Percentiles rank a stretch among this genome's conserved stretches.
Conservation (phyloP, 2,329 filamentous ascomycete genomes). For the Teratosphaeria zuluensis region DNA sequence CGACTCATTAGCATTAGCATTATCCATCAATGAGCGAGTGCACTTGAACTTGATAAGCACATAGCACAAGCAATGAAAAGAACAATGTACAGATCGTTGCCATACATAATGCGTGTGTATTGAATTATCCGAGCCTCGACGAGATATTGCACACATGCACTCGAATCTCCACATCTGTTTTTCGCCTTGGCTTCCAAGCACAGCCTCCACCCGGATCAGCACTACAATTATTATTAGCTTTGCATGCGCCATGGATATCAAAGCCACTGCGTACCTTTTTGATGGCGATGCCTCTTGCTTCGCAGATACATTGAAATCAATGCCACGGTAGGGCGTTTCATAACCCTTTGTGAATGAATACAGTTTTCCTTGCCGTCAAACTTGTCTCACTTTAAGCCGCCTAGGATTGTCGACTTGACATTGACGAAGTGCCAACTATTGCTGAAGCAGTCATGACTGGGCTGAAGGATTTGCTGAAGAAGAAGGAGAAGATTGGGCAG, state of each 20-base stretch:
- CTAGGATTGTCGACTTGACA: neutral
- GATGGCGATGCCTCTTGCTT: neutral
- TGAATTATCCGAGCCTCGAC: neutral
- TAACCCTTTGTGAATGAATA: neutral
- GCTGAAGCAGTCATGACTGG: conserved; percentile 38
- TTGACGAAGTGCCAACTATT: neutral
- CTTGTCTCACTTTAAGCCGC: neutral
- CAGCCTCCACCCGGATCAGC: conserved; percentile 3
- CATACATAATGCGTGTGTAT: neutral
- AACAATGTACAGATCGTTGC: neutral
- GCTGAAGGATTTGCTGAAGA: conserved; percentile 52
- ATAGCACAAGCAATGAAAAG: neutral
- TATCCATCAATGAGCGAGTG: neutral
- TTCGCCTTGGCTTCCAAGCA: conserved; percentile 1
- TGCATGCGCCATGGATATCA: neutral
- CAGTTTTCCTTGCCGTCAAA: neutral
- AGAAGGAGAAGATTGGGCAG: conserved; percentile 46
- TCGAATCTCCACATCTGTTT: neutral
- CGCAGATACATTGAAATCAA: neutral
- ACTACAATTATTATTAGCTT: conserved; percentile 3
- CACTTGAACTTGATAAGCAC: neutral
- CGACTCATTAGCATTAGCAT: neutral
- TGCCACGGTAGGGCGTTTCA: neutral
- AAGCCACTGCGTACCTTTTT: neutral
- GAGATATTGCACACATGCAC: neutral